Evolutionary conservation across 805 yeast genomes (phyloP), one percentile per base, ranked within the genome.

Genomic region (Yarrowia osloensis): DNA sequence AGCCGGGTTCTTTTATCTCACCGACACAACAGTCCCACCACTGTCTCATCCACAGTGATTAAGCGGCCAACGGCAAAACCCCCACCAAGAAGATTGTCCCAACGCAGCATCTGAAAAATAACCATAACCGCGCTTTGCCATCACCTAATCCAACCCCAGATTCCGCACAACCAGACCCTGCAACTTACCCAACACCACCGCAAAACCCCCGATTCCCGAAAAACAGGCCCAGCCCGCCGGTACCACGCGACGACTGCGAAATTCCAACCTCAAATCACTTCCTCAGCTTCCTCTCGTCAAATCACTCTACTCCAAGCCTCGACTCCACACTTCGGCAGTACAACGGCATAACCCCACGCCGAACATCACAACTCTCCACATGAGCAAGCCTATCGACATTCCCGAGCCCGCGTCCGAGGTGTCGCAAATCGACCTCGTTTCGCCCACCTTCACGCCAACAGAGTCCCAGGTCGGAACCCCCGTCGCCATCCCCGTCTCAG

Each of bases 401-500:
- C 63, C 63, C 63, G 59, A 63, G 7, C 12, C 44, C 24, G 4
- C 52, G 26, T 39, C 31, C 1, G 31, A 39, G 52, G 46, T 66
- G 26, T 26, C 37, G 22, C 19, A 39, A 9, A 66, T 66, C 49
- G 52, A 44, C 29, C 35, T 66, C 15, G 67, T 66, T 17, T 66
- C 67, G n/a, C 67, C 67, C 2, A n/a, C 67, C 13, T 59, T 57
- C 46, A 66, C 67, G 28, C 67, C 67, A 29, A 66, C 42, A 21
- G 47, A 54, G 17, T 57, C 67, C 8, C 67, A 44, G 49, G 47
- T 49, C n/a, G 57, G 59, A n/a, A 63, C 67, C 5, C 66, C 66
- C 33, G 35, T 35, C 7, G 19, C 67, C n/a, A 67, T 67, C 26
- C 61, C 67, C 15, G 59, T 69, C 33, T 68, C 70, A 19, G 70